Evolutionary conservation across 768 basidiomycete species (phyloP).

Genomic region (Rhodotorula babjevae): DNA sequence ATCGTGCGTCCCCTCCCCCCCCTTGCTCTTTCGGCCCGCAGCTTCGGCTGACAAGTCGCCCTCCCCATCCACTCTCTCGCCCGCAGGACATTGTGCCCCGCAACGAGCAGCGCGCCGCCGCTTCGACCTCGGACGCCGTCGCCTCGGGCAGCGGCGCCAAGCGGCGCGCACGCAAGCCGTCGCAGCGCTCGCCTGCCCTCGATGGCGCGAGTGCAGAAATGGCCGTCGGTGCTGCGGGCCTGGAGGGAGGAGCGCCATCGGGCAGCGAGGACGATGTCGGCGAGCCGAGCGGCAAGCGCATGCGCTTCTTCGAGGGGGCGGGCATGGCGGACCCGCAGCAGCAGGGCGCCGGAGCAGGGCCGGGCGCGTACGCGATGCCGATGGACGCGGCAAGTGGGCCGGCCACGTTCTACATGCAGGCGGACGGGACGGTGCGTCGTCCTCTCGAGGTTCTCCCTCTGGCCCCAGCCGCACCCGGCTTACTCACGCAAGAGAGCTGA

Average conservation of each 20-base stretch:
- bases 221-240: not conserved
- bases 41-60: too few relatives aligned
- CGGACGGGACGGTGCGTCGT: not conserved
- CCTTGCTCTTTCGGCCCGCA: too few relatives aligned
- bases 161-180: not conserved
- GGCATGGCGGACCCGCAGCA: not conserved
- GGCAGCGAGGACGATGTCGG: not conserved
- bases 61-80: too few relatives aligned
- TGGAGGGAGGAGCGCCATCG: not conserved
- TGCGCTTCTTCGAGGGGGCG: not conserved
- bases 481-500: too few relatives aligned
- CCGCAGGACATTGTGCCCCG: constrained; percentile 17
- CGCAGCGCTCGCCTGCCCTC: not conserved
- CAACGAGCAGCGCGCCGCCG: not conserved
- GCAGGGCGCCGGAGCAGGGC: too few relatives aligned
- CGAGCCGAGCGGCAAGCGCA: not conserved
- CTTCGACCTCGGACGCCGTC: constrained; percentile 2
- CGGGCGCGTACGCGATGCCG: not conserved
- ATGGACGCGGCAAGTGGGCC: not conserved
- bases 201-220: not conserved
- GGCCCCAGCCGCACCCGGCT: too few relatives aligned
- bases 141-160: not conserved
- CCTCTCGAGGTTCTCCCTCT: too few relatives aligned
- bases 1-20: constrained; percentile 54
- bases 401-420: too few relatives aligned